Evolutionary conservation across 352 stramenopile species (phyloP).

Genomic region (Phytophthora pini): DNA sequence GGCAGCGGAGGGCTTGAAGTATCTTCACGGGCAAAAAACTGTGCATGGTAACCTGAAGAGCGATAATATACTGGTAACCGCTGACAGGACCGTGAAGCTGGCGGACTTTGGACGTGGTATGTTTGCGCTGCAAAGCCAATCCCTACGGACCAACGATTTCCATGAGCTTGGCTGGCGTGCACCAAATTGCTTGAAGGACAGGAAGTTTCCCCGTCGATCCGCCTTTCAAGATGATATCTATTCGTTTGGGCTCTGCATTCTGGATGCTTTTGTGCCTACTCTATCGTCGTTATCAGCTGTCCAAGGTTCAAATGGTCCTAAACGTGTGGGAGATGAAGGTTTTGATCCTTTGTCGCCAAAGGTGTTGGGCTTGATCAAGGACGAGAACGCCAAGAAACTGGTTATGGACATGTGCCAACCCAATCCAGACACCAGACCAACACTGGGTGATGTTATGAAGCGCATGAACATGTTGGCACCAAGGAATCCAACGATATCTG

Average conservation of each 20-base stretch:
- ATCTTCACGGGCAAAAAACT: slow-evolving; percentile 43
- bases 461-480: slow-evolving; percentile 5
- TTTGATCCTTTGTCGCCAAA: slow-evolving; percentile 7
- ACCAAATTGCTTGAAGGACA: slow-evolving; percentile 9
- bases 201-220: slow-evolving; percentile 10
- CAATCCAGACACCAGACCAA: not conserved
- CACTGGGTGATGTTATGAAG: slow-evolving; percentile 9
- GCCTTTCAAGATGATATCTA: slow-evolving; percentile 29
- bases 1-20: slow-evolving; percentile 42
- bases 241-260: slow-evolving; percentile 27
- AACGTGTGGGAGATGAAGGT: slow-evolving; percentile 10
- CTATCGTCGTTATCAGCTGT: not conserved
- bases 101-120: slow-evolving; percentile 27
- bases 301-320: not conserved
- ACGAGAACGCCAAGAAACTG: slow-evolving; percentile 1
- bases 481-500: no score
- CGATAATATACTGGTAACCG: slow-evolving; percentile 25
- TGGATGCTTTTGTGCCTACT: slow-evolving; percentile 16
- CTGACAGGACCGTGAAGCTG: slow-evolving; percentile 18
- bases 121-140: slow-evolving; percentile 18
- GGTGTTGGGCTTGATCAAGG: not conserved
- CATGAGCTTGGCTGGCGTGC: slow-evolving; percentile 24
- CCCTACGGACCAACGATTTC: slow-evolving; percentile 10
- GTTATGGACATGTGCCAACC: slow-evolving; percentile 19
- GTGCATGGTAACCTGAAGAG: slow-evolving; percentile 32